Evolutionary conservation across 768 basidiomycete genomes (phyloP), one percentile per base, ranked within the genome.

Genomic region (Suillus subaureus): DNA sequence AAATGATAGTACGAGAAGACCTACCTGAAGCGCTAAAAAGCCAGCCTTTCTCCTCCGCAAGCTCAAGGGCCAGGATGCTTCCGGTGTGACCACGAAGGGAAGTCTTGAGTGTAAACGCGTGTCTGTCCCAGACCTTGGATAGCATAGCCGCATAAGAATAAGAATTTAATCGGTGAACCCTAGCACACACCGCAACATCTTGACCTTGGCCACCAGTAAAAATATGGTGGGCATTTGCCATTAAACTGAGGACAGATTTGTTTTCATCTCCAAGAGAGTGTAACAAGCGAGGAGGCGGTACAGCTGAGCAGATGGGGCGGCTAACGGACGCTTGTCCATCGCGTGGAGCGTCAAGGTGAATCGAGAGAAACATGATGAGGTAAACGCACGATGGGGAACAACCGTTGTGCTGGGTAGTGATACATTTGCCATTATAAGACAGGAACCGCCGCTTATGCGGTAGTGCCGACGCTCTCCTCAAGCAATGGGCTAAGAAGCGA

Each of bases 1-100:
- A 56, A 60, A 55, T 12, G 26, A 54, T 45, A 58, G 55, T 2
- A 42, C 26, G 16, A 35, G 0, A 40, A 62, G 13, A 70, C 84
- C 65, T 74, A 92, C 94, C 92, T 55, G 94, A 95, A 6, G 94
- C 90, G 68, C 95, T 97, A 72, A 97, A 92, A 33, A 97, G 73
- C 95, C 95, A 97, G 55, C 85, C 80, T 71, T 87, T 89, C 63
- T 92, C 89, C 62, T 85, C 78, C 8, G 89, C 91, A 67, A 91
- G 85, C 70, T 91, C 89, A 56, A 97, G 79, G 11, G 89, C 89
- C 26, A 97, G 82, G 2, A 97, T 89, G 67, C 92, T 93, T 8
- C 91, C 93, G 0, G 89, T 89, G 73, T 97, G 96, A 3, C 95
- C 96, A 21, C 84, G 79, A 13, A 97, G 82, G 16, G 86, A 87